phyloP scores from a whole-genome alignment of 805 yeast genomes.

The Zygoascus bituminiphila region DNA sequence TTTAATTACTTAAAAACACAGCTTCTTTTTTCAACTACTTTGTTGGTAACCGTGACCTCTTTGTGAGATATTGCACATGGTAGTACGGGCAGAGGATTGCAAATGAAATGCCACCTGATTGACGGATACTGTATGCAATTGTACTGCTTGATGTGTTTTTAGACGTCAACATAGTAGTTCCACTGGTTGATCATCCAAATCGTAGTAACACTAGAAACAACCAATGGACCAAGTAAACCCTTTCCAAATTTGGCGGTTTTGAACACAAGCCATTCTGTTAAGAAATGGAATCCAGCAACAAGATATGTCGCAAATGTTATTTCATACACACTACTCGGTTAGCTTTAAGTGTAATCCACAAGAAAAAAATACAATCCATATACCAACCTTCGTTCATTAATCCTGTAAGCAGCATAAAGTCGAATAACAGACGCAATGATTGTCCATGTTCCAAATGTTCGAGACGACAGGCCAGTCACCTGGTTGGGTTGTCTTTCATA shows the following conservation, averaged over 20 bases:
- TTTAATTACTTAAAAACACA: not conserved
- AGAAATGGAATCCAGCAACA: slow-evolving; percentile 79
- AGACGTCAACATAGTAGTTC: slow-evolving; percentile 40
- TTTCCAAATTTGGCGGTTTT: slow-evolving; percentile 76
- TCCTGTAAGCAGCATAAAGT: slow-evolving; percentile 75
- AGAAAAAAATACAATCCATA: not conserved
- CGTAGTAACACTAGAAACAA: slow-evolving; percentile 67
- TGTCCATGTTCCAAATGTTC: slow-evolving; percentile 99
- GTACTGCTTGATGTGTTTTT: too few species aligned
- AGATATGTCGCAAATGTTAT: slow-evolving; percentile 71
- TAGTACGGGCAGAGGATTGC: too few species aligned
- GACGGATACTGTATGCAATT: too few species aligned
- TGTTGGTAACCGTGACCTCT: too few species aligned
- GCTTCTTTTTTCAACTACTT: too few species aligned
- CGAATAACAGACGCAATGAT: slow-evolving; percentile 76
- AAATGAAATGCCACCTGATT: too few species aligned
- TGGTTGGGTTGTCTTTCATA: slow-evolving; percentile 51
- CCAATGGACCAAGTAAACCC: slow-evolving; percentile 82
- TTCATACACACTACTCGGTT: slow-evolving; percentile 45
- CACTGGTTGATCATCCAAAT: slow-evolving; percentile 74
- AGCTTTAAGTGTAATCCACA: not conserved
- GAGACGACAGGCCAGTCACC: slow-evolving; percentile 61
- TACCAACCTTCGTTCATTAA: slow-evolving; percentile 48
- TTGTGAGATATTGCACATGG: too few species aligned
- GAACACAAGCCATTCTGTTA: slow-evolving; percentile 71